Base-by-base conservation (phyloP, 169 alveolate species). In the Cryptosporidium baileyi region DNA sequence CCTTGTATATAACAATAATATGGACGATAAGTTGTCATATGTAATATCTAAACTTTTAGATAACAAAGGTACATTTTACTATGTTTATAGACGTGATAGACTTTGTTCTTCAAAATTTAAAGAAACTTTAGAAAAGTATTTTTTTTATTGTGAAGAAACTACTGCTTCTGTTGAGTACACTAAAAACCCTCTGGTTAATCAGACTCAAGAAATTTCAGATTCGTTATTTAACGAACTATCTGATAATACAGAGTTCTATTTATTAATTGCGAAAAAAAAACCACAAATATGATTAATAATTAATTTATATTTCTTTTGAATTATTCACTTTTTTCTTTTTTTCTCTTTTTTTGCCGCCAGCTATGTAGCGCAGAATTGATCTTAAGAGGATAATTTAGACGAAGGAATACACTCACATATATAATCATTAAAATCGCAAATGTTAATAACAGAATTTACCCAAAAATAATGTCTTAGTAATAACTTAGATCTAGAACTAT, bases 71-170 rank as follows among this genome's bases (percentile, higher is more conserved):
- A 41, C 60, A 7, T 57, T 74, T 36, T 51, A 54, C 22, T 74
- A 74, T 43, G 85, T 74, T 3, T 59, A 74, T 28, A 51, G 85
- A 9, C 85, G 54, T 24, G 85, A 74, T n/a, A 28, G 85, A 36
- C 57, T 74, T 2, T 32, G 85, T 22, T 52, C 85, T 6, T 36
- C 59, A 15, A 57, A 54, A 17, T 74, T 74, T 34, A 74, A 54
- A 41, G 54, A 54, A 32, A n/a, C 43, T 5, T 45, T 74, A 19
- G 85, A 74, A 34, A 54, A 15, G 9, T 3, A 30, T 3, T 67
- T 67, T 2, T 30, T 74, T 34, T 11, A 9, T 24, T 54, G 85
- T 24, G 43, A 74, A 36, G 85, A 74, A 40, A 41, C 22, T n/a
- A 26, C 7, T 38, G 15, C 85, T 32, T 67, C 85, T 9, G 32